Evolutionary conservation across 331 rosid species (phyloP), one percentile per base, ranked within the genome.

Genomic region (Phaseolus coccineus): DNA sequence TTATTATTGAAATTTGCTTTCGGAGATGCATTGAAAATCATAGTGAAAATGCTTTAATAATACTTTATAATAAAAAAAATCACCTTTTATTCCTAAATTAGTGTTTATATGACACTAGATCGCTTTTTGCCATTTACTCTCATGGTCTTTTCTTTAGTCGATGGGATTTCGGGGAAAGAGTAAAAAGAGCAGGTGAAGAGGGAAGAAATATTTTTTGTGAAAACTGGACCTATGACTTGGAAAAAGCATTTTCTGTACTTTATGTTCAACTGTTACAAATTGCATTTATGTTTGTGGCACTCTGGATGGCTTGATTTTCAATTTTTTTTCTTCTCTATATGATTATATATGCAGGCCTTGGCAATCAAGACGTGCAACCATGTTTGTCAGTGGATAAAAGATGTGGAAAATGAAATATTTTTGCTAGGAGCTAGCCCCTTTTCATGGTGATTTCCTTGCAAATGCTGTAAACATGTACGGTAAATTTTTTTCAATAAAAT

Each of bases 381-480:
- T 73, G 96, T 96, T 82, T 93, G 97, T 87, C 99, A 93, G 81
- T 96, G 99, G 99, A 90, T 96, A 70, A 93, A 93, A 86, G 99
- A 96, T 27, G 96, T 96, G 27, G 99, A 96, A 83, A 93, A 93
- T 30, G 99, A 96, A 81, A 88, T 96, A 47, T 96, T 96, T 87
- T 89, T 96, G 93, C 91, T 93, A 81, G 99, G 99, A 84, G 96
- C 98, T 66, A 96, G 98, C 91, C 99, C 99, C 78, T 93, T 96
- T 85, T 96, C 99, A 69, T 96, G 99, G 99, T 96, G 90, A 96
- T 77, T 83, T 55, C 71, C 76, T 46, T 64, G 28, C 71, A 71
- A 69, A 66, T 68, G 33, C 52, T 83, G 87, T 83, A 83, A 73
- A 44, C 85, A 70, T 80, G 85, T 86, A 86, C 37, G 22, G 57